Evolutionary conservation across 805 yeast genomes (phyloP).

Genomic region (Yarrowia sp.): DNA sequence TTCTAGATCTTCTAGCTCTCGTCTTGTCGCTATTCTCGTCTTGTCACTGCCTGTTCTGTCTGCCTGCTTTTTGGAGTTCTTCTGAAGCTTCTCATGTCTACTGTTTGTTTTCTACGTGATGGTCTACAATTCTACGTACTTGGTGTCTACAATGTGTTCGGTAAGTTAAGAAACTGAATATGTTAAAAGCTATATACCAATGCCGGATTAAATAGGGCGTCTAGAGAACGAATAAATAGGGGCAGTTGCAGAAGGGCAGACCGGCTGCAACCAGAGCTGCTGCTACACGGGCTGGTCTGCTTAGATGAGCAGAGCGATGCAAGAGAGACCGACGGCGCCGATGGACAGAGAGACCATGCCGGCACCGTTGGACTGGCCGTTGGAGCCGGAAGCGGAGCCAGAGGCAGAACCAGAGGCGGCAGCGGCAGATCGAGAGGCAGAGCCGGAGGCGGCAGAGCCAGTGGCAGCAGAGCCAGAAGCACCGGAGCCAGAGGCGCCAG

Average conservation of each 20-base stretch:
- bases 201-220: slow-evolving; percentile 1
- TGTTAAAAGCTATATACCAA: slow-evolving; percentile 16
- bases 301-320: slow-evolving; percentile 17
- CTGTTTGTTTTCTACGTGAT: no score
- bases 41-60: no score
- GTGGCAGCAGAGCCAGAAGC: slow-evolving; percentile 1
- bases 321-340: slow-evolving; percentile 15
- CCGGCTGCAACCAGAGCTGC: slow-evolving; percentile 12
- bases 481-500: not conserved
- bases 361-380: slow-evolving; percentile 22
- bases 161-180: not conserved
- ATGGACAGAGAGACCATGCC: slow-evolving; percentile 11
- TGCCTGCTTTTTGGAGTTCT: no score
- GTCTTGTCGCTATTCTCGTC: no score
- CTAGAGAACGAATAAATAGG: slow-evolving; percentile 9
- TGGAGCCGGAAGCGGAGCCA: slow-evolving; percentile 1
- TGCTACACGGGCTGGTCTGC: not conserved
- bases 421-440: not conserved
- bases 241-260: slow-evolving; percentile 2
- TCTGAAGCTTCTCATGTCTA: no score
- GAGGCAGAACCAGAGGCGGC: slow-evolving; percentile 8
- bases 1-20: no score
- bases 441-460: not conserved
- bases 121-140: not conserved
- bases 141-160: not conserved